Evolutionary conservation across 2,329 filamentous ascomycete species (phyloP).

Genomic region (Beauveria bassiana): DNA sequence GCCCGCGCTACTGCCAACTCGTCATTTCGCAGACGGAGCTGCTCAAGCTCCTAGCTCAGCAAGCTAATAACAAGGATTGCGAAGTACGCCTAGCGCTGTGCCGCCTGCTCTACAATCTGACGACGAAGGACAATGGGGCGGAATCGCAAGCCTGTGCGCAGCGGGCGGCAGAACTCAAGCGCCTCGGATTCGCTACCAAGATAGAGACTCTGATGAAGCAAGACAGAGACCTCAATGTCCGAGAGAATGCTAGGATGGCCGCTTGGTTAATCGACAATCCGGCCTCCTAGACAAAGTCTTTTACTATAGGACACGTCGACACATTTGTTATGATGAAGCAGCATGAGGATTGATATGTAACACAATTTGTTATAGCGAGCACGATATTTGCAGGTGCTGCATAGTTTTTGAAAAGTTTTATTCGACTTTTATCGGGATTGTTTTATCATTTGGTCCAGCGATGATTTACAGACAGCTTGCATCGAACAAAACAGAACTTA

Average conservation of each 20-base stretch:
- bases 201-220: slow-evolving; percentile 52
- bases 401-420: background rate
- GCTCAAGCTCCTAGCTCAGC: slow-evolving; percentile 61
- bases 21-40: slow-evolving; percentile 71
- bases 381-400: background rate
- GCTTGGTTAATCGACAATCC: slow-evolving; percentile 59
- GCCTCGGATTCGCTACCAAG: slow-evolving; percentile 62
- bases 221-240: slow-evolving; percentile 73
- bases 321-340: background rate
- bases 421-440: background rate
- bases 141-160: slow-evolving; percentile 59
- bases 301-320: background rate
- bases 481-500: background rate
- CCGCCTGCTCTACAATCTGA: slow-evolving; percentile 79
- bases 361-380: background rate
- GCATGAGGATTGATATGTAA: background rate
- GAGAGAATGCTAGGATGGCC: slow-evolving; percentile 76
- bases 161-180: slow-evolving; percentile 61
- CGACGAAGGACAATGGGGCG: slow-evolving; percentile 67
- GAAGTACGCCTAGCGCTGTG: slow-evolving; percentile 72
- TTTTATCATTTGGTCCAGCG: background rate
- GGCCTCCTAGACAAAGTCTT: slow-evolving; percentile 9
- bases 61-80: slow-evolving; percentile 65
- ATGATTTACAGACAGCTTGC: background rate
- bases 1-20: slow-evolving; percentile 68